phyloP scores from a whole-genome alignment of 169 alveolate species.

The Amoebophrya sp. region DNA sequence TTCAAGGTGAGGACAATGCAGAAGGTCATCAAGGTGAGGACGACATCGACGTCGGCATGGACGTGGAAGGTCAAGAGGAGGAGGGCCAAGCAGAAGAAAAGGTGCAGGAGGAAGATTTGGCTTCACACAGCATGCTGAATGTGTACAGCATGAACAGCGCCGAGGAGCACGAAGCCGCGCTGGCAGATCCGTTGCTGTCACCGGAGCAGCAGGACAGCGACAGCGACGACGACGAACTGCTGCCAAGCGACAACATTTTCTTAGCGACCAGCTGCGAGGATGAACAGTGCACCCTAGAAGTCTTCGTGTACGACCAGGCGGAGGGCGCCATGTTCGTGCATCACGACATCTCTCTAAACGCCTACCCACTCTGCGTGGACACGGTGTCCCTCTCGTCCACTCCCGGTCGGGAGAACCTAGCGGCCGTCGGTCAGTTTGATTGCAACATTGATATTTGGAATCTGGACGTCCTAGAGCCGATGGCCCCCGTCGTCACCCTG shows the following conservation, averaged over 20 bases:
- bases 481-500: slow-evolving; percentile 49
- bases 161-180: neutral
- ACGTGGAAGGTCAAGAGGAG: neutral
- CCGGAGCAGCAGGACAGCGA: neutral
- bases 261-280: neutral
- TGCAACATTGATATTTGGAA: slow-evolving; percentile 52
- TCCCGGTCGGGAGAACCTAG: slow-evolving; percentile 34
- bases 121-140: no score
- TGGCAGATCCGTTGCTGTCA: neutral
- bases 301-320: slow-evolving; percentile 19
- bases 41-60: neutral
- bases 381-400: neutral
- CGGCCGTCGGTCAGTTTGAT: slow-evolving; percentile 51
- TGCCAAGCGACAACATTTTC: neutral
- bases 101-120: neutral
- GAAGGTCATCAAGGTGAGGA: neutral
- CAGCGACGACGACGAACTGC: neutral
- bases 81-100: neutral
- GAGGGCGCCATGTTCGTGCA: slow-evolving; percentile 21
- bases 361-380: slow-evolving; percentile 19
- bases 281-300: neutral
- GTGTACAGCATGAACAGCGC: neutral
- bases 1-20: neutral
- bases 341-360: neutral
- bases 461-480: slow-evolving; percentile 50